A percentile compares a stretch with the other conserved stretches of the same genome.
Evolutionary conservation across 1,139 yeast species (phyloP).

Genomic region (Sugiyamaella novakii): DNA sequence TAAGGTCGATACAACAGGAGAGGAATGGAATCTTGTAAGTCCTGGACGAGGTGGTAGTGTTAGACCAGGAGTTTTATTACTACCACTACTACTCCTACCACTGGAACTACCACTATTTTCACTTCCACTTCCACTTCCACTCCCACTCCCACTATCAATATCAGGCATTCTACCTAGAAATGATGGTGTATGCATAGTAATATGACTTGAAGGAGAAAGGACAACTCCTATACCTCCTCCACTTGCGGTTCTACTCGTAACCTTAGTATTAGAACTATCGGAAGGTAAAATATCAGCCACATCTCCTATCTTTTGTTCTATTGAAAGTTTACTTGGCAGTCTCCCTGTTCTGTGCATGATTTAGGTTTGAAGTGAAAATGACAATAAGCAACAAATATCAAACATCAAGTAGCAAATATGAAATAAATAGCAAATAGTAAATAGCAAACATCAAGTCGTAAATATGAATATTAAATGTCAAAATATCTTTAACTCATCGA

Average conservation of each 20-base stretch:
- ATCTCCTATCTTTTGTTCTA: slow-evolving; percentile 12
- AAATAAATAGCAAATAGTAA: too few relatives aligned
- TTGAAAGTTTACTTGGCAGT: slow-evolving; percentile 15
- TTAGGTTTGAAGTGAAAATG: too few relatives aligned
- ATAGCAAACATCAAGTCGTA: too few relatives aligned
- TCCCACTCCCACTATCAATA: slow-evolving; percentile 2
- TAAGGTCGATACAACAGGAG: slow-evolving; percentile 37
- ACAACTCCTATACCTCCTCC: background rate
- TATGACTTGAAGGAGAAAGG: slow-evolving; percentile 1
- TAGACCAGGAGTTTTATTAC: background rate
- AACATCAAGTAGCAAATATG: too few relatives aligned
- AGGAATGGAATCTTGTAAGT: slow-evolving; percentile 39
- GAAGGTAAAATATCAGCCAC: background rate
- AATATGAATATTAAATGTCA: too few relatives aligned
- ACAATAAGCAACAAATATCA: too few relatives aligned
- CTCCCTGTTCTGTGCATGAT: slow-evolving; percentile 15
- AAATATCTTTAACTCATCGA: too few relatives aligned
- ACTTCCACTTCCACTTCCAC: slow-evolving; percentile 8
- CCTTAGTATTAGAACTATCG: too few relatives aligned
- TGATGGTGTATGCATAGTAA: slow-evolving; percentile 1
- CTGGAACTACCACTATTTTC: background rate
- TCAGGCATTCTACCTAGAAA: slow-evolving; percentile 5
- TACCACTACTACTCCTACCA: background rate
- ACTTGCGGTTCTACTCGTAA: slow-evolving; percentile 4
- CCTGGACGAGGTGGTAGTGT: slow-evolving; percentile 26